A percentile compares a stretch with the other conserved stretches of the same genome.
Conservation (phyloP, 305 asterid species). For the Euphrasia arctica region DNA sequence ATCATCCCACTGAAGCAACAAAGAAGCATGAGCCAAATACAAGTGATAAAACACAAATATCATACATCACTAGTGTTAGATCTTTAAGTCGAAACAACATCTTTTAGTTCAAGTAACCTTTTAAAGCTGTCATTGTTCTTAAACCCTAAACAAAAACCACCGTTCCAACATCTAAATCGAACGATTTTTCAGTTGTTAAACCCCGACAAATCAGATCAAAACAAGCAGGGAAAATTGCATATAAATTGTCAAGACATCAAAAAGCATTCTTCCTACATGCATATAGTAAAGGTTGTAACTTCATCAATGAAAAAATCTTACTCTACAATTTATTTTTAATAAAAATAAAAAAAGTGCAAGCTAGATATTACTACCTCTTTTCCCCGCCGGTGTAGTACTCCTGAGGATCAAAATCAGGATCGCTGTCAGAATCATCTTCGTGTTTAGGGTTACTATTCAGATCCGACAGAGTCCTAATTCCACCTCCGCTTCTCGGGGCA, state of each 20-base stretch:
- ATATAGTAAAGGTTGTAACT: constrained; percentile 2
- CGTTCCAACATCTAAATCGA: not conserved
- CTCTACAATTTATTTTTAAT: not conserved
- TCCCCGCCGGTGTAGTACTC: constrained; percentile 82
- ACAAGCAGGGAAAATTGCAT: not conserved
- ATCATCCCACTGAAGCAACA: constrained; percentile 66
- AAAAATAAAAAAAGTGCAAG: not conserved
- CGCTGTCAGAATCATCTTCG: constrained; percentile 51
- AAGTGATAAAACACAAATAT: not conserved
- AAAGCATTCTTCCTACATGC: not conserved
- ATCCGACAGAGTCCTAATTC: constrained; percentile 65
- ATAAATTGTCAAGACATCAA: not conserved
- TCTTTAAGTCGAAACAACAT: not conserved
- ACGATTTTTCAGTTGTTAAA: not conserved
- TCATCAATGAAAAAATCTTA: constrained; percentile 5
- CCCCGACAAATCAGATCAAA: not conserved
- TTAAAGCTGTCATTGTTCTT: not conserved
- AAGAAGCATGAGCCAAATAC: constrained; percentile 18
- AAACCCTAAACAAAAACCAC: constrained; percentile 2
- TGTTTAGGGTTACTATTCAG: constrained; percentile 44
- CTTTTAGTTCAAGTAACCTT: not conserved
- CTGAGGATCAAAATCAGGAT: constrained; percentile 70
- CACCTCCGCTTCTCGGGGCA: constrained; percentile 31
- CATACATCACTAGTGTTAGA: not conserved
- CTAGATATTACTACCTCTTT: constrained; percentile 59